Evolutionary conservation across 192 early-diverging fungal species (phyloP).

Genomic region (Phlyctochytrium arcticum): DNA sequence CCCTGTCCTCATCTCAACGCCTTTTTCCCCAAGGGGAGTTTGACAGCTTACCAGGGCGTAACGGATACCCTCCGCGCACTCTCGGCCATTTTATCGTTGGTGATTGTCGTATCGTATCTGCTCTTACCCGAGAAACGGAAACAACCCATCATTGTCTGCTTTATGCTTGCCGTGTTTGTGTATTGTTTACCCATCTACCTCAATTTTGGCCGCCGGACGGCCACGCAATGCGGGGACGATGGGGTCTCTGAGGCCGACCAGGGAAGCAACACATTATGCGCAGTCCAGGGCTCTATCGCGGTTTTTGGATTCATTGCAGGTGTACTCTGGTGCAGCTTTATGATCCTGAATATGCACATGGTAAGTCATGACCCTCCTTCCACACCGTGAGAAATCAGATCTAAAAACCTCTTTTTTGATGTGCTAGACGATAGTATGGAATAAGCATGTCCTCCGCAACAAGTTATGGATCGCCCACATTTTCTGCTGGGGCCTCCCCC

Average conservation of each 20-base stretch:
- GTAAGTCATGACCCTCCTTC: neutral
- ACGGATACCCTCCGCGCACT: slow-evolving; percentile 9
- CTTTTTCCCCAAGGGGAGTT: slow-evolving; percentile 2
- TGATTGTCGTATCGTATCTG: slow-evolving; percentile 1
- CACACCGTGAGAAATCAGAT: neutral
- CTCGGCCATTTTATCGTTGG: neutral
- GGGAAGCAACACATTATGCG: neutral
- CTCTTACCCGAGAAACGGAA: neutral
- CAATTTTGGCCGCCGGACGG: neutral
- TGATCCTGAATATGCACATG: neutral
- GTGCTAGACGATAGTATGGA: slow-evolving; percentile 7
- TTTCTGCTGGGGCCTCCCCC: slow-evolving; percentile 1
- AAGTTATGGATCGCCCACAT: neutral
- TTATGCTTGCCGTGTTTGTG: neutral
- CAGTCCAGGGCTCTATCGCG: neutral
- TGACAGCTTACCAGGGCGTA: neutral
- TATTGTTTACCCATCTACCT: neutral
- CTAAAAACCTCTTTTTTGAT: neutral
- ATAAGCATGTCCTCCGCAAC: neutral
- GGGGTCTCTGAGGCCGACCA: slow-evolving; percentile 3
- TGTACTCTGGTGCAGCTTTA: neutral
- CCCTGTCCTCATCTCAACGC: neutral
- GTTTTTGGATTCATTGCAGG: neutral
- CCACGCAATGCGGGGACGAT: slow-evolving; percentile 1
- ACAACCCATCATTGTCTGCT: neutral